These are phyloP conservation scores for Pinus albicaulis DNA, from an alignment of 75 land plant genomes.

Conservation along the genomic window DNA sequence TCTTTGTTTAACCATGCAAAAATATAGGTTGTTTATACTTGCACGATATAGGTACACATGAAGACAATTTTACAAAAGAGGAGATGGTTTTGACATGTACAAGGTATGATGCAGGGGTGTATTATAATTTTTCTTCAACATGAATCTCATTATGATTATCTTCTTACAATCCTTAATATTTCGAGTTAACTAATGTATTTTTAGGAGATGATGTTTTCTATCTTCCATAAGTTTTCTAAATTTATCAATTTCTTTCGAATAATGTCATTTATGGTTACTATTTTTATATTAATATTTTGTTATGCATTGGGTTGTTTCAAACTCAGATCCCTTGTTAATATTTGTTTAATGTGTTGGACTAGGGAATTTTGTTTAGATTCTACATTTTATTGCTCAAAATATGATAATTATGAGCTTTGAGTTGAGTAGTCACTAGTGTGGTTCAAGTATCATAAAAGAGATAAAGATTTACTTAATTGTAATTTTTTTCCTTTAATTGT, in stretches of 20 bases:
- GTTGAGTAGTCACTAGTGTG: no score
- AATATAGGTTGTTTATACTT: conserved; percentile 90
- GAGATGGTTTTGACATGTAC: conserved; percentile 72
- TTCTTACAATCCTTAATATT: neutral
- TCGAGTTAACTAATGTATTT: neutral
- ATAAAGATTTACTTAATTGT: neutral
- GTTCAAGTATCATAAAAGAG: neutral
- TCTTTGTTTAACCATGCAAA: conserved; percentile 60
- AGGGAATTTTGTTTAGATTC: neutral
- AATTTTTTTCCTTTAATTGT: neutral
- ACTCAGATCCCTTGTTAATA: neutral
- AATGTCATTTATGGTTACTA: neutral
- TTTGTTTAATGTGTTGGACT: neutral
- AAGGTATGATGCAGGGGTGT: conserved; percentile 34
- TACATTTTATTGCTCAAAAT: no score
- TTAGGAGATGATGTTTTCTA: neutral
- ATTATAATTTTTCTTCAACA: neutral
- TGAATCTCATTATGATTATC: no score
- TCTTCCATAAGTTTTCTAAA: no score
- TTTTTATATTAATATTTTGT: neutral
- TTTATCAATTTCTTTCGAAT: neutral
- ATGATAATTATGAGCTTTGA: no score
- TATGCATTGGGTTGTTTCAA: neutral
- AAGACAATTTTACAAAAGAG: conserved; percentile 86
- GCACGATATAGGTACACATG: conserved; percentile 82